A percentile compares a stretch with the other conserved stretches of the same genome.
These are phyloP conservation scores for Senna tora DNA, from an alignment of 306 rosid species.

Conservation along the genomic window DNA sequence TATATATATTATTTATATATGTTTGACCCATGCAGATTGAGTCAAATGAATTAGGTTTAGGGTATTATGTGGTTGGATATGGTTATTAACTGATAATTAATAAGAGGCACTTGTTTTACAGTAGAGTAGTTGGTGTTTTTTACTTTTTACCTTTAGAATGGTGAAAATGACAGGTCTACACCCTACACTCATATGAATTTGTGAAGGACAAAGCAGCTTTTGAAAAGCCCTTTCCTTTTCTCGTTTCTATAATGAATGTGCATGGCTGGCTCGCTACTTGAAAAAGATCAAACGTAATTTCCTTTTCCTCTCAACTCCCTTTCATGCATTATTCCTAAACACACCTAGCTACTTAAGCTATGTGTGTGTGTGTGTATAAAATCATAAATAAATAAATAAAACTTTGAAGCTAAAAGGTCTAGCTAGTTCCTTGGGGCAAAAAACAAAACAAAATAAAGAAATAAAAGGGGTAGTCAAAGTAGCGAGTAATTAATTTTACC, in stretches of 20 bases:
- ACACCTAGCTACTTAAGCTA: constrained; percentile 1
- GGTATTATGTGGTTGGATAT: constrained; percentile 27
- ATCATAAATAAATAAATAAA: not conserved
- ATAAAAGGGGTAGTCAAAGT: constrained; percentile 28
- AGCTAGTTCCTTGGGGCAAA: constrained; percentile 15
- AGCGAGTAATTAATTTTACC: constrained; percentile 50
- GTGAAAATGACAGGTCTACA: constrained; percentile 57
- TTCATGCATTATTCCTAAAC: constrained; percentile 57
- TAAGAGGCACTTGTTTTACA: constrained; percentile 39
- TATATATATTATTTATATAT: not conserved
- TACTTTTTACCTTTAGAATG: constrained; percentile 38
- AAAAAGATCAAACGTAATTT: constrained; percentile 61
- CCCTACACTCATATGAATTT: constrained; percentile 49
- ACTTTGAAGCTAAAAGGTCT: constrained; percentile 34
- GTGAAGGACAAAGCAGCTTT: constrained; percentile 65
- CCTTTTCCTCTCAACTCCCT: constrained; percentile 51
- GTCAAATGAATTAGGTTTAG: constrained; percentile 50
- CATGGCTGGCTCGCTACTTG: constrained; percentile 47
- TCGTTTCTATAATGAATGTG: constrained; percentile 47
- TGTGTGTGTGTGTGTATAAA: no score
- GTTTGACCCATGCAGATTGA: constrained; percentile 32
- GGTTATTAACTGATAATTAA: constrained; percentile 30
- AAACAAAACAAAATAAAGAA: constrained; percentile 22
- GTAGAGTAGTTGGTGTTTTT: constrained; percentile 10
- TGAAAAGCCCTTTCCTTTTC: constrained; percentile 53